These are phyloP conservation scores for Tylopilus sp. DNA, from an alignment of 768 basidiomycete species.

Conservation along the genomic window DNA sequence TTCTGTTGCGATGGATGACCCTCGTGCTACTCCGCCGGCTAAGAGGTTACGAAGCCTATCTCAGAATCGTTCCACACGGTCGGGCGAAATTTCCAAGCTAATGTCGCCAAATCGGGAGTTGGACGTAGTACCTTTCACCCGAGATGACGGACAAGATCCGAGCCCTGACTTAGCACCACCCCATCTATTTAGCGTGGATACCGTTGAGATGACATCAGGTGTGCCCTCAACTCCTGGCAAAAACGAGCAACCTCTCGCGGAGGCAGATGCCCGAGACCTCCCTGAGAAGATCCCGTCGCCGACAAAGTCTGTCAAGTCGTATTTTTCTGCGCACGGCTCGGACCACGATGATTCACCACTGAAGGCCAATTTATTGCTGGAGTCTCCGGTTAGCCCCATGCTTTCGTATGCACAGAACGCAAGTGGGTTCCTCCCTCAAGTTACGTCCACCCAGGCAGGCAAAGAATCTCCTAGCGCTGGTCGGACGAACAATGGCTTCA, in stretches of 20 bases:
- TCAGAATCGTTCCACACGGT: background rate
- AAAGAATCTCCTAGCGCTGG: constrained; percentile 11
- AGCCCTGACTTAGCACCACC: background rate
- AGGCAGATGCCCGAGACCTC: background rate
- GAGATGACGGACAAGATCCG: constrained; percentile 1
- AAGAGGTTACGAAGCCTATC: constrained; percentile 19
- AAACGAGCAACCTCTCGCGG: background rate
- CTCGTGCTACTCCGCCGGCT: constrained; percentile 20
- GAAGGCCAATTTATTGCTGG: constrained; percentile 25
- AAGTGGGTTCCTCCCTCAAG: constrained; percentile 35
- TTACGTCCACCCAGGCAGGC: constrained; percentile 36
- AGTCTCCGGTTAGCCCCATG: constrained; percentile 34
- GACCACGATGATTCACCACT: constrained; percentile 25
- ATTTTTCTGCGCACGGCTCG: constrained; percentile 39
- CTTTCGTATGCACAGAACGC: constrained; percentile 36
- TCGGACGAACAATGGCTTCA: constrained; percentile 29
- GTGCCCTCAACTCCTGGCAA: constrained; percentile 1
- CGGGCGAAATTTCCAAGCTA: background rate
- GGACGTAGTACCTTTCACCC: constrained; percentile 1
- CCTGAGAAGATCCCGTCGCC: constrained; percentile 27
- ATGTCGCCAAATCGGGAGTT: constrained; percentile 9
- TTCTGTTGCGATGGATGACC: constrained; percentile 19
- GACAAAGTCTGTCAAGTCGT: constrained; percentile 33
- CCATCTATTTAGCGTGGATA: background rate
- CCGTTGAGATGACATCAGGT: background rate